These are phyloP conservation scores for Calocybe indica DNA, from an alignment of 768 basidiomycete species.

Conservation along the genomic window DNA sequence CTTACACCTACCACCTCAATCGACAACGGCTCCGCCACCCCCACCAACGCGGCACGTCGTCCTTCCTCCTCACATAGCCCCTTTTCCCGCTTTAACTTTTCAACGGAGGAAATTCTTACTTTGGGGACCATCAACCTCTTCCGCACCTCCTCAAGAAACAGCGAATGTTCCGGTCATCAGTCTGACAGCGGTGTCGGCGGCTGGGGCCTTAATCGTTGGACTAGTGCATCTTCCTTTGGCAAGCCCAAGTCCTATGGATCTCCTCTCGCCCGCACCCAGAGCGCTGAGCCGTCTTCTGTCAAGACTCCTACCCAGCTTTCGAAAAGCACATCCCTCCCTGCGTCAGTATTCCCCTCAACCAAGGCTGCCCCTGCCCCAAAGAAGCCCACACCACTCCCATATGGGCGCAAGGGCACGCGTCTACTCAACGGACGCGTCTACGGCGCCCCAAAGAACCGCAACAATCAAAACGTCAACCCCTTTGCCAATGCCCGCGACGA, in stretches of 20 bases:
- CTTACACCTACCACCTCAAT: background rate
- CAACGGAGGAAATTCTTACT: slow-evolving; percentile 29
- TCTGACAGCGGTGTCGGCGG: slow-evolving; percentile 8
- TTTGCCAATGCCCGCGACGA: slow-evolving; percentile 61
- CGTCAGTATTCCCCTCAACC: background rate
- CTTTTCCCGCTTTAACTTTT: slow-evolving; percentile 28
- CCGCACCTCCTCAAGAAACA: slow-evolving; percentile 23
- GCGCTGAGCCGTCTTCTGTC: background rate
- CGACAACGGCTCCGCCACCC: background rate
- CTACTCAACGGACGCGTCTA: slow-evolving; percentile 89
- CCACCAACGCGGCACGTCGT: background rate
- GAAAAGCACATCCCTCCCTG: background rate
- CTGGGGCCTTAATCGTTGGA: background rate
- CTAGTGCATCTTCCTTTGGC: background rate
- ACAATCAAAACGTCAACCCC: slow-evolving; percentile 36
- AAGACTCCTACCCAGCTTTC: background rate
- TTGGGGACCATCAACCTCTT: slow-evolving; percentile 33
- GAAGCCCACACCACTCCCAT: background rate
- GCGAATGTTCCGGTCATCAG: slow-evolving; percentile 2
- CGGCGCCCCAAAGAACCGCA: slow-evolving; percentile 37
- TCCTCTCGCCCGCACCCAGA: background rate
- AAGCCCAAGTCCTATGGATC: background rate
- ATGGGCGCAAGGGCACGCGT: slow-evolving; percentile 36
- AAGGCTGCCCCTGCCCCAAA: background rate
- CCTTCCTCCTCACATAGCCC: slow-evolving; percentile 30